Evolutionary conservation across 805 yeast species (phyloP).

Genomic region (Myxozyma monticola): DNA sequence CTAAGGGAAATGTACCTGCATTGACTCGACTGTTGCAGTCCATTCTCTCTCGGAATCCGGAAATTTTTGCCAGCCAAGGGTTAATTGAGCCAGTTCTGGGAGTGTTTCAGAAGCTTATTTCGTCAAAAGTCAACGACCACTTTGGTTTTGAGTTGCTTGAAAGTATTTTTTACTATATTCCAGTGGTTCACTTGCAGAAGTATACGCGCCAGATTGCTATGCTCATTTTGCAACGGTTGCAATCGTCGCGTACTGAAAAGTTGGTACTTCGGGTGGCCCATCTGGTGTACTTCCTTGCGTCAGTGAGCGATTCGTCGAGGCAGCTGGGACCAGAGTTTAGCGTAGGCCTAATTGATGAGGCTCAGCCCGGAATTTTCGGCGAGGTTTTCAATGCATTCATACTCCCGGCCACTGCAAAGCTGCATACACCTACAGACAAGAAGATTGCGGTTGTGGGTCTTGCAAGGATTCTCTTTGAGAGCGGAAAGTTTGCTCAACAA

Average conservation of each 20-base stretch:
- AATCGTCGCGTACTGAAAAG: slow-evolving; percentile 77
- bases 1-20: slow-evolving; percentile 90
- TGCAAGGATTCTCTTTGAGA: slow-evolving; percentile 45
- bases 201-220: slow-evolving; percentile 72
- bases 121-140: slow-evolving; percentile 77
- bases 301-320: slow-evolving; percentile 38
- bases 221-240: slow-evolving; percentile 75
- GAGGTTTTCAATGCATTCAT: slow-evolving; percentile 38
- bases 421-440: slow-evolving; percentile 46
- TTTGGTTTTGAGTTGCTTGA: slow-evolving; percentile 85
- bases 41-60: slow-evolving; percentile 51
- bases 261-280: slow-evolving; percentile 69
- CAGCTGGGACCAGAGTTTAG: slow-evolving; percentile 54
- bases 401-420: slow-evolving; percentile 39
- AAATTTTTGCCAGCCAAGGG: slow-evolving; percentile 46
- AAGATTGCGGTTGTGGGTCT: slow-evolving; percentile 53
- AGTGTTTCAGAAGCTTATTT: slow-evolving; percentile 89
- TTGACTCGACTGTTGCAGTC: slow-evolving; percentile 75
- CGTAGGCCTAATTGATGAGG: slow-evolving; percentile 65
- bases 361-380: slow-evolving; percentile 53
- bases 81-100: slow-evolving; percentile 78
- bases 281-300: slow-evolving; percentile 58
- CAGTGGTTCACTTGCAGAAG: slow-evolving; percentile 50
- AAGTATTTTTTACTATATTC: slow-evolving; percentile 59
- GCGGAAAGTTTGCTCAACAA: slow-evolving; percentile 43